Evolutionary conservation across 176 grass and related monocot genomes (phyloP), one percentile per base, ranked within the genome.

Genomic region (Paspalum notatum): DNA sequence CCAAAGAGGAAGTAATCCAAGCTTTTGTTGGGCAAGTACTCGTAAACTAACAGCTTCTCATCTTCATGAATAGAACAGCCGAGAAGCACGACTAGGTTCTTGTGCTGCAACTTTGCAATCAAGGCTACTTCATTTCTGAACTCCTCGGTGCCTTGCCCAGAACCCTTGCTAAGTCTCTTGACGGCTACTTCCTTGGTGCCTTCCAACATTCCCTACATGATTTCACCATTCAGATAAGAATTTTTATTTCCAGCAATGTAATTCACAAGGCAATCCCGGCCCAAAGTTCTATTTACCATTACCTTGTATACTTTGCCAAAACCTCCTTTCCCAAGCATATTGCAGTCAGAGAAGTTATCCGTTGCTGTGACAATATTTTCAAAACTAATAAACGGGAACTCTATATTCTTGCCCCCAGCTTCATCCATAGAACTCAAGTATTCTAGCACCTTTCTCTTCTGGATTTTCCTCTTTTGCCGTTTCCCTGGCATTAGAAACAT

Each of bases 51-150:
- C 10, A 91, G 57, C 39, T 79, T 88, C 71, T 94, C 91, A 57
- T 86, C 74, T 62, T 37, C 83, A 56, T 86, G 68, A n/a, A 88
- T 78, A 41, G 79, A 91, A 8, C 41, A 94, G 22, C 85, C 83
- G 8, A 81, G 52, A 17, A 94, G 91, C 17, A 39, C 56, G 21
- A 88, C 88, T 66, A 93, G 55, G 21, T 93, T 93, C 13, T 52
- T 85, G 12, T 94, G 92, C 66, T 94, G 89, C 32, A 91, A 60
- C 74, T 91, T 94, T 26, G 76, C 88, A 9, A 94, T 89, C n/a
- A 94, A 66, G 49, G 82, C 48, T 12, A 91, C 83, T 87, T 89
- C 92, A 61, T 94, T 94, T 65, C 43, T 91, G 51, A 89, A 91
- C 13, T 90, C 82, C 1, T 90, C 48, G 0, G 18, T 5, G 9